Percentiles rank a stretch among this genome's conserved stretches.
Evolutionary conservation across 345 rosid species (phyloP).

Genomic region (Garcia nutans): DNA sequence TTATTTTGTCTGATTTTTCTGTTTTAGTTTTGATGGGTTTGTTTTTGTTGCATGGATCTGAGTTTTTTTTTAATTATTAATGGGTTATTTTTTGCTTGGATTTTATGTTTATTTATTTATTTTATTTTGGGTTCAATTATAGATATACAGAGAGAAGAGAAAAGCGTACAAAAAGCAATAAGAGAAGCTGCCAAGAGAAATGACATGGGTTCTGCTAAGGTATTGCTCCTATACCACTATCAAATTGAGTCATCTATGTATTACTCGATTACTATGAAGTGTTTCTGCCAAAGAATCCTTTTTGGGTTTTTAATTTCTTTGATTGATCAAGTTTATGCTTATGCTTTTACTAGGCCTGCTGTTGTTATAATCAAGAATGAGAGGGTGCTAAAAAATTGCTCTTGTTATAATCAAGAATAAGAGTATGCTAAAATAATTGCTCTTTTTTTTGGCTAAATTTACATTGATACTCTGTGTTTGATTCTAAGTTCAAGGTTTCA

Average conservation of each 20-base stretch:
- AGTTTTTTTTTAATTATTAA: not conserved
- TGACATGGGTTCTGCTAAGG: slow-evolving; percentile 93
- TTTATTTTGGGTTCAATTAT: slow-evolving; percentile 4
- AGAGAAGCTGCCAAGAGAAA: slow-evolving; percentile 87
- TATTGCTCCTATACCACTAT: slow-evolving; percentile 8
- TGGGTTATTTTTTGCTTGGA: not conserved
- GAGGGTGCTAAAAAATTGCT: not conserved
- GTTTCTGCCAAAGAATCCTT: not conserved
- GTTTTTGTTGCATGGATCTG: slow-evolving; percentile 5
- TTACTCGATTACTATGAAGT: not conserved
- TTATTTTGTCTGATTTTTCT: not conserved
- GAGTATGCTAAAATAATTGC: not conserved
- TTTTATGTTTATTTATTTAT: not conserved
- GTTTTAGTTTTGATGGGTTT: not conserved
- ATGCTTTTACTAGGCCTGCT: not conserved
- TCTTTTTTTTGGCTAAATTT: not conserved
- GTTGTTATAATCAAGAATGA: not conserved
- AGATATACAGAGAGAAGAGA: slow-evolving; percentile 94
- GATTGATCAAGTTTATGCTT: not conserved
- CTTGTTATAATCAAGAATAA: not conserved
- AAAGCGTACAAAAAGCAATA: slow-evolving; percentile 80
- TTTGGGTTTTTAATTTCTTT: not conserved
- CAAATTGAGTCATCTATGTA: not conserved
- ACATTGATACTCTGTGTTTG: not conserved
- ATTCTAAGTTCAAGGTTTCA: not conserved